Conservation (phyloP, 2,329 filamentous ascomycete species). For the Nemania serpens region DNA sequence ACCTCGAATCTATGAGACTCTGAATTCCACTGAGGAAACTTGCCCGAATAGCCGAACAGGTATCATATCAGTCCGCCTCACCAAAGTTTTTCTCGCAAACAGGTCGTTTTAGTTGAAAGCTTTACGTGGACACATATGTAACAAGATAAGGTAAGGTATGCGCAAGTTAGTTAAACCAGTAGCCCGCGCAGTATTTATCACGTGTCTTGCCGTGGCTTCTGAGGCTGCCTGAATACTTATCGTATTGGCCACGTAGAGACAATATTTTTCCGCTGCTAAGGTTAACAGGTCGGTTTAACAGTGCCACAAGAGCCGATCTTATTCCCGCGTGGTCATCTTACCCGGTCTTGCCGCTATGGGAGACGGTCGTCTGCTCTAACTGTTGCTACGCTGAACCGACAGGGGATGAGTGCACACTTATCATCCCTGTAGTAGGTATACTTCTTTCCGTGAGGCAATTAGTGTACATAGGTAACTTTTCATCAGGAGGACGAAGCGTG, state of each 20-base stretch:
- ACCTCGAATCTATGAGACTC: too few relatives aligned
- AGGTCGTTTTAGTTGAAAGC: too few relatives aligned
- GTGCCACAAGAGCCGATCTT: neutral
- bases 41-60: too few relatives aligned
- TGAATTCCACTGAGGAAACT: too few relatives aligned
- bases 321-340: neutral
- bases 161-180: neutral
- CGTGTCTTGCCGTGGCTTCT: neutral
- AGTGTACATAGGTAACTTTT: neutral
- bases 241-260: neutral
- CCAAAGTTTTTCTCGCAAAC: too few relatives aligned
- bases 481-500: too few relatives aligned
- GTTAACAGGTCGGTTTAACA: neutral
- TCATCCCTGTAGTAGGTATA: neutral
- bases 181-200: neutral
- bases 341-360: neutral
- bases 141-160: neutral
- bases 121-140: neutral
- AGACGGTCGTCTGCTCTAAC: neutral
- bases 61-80: too few relatives aligned
- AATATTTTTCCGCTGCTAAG: too few relatives aligned
- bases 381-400: neutral
- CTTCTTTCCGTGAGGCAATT: neutral
- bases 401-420: slow-evolving; percentile 5
- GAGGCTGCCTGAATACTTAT: neutral